A percentile compares a stretch with the other conserved stretches of the same genome.
These are phyloP conservation scores for Carpinus viminea DNA, from an alignment of 306 rosid genomes.

Conservation along the genomic window DNA sequence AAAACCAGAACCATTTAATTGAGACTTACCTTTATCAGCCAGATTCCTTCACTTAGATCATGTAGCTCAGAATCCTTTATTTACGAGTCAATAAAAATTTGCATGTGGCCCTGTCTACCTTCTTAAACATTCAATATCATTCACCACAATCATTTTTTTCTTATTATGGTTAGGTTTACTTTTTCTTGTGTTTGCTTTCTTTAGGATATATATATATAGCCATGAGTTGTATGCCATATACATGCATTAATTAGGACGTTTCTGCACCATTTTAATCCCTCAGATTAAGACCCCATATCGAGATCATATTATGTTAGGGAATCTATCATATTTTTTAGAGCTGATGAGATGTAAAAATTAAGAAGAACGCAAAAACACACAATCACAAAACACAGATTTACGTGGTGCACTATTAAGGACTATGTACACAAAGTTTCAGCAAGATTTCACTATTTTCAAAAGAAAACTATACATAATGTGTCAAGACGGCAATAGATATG, in stretches of 20 bases:
- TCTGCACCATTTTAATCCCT: constrained; percentile 14
- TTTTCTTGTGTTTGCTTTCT: constrained; percentile 18
- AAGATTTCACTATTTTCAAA: too few relatives aligned
- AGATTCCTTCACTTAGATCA: constrained; percentile 1
- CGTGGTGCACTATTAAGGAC: too few relatives aligned
- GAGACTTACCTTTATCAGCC: constrained; percentile 21
- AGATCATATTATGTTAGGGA: too few relatives aligned
- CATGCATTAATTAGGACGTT: constrained; percentile 9
- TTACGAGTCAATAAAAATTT: neutral
- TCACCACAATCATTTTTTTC: neutral
- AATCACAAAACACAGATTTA: too few relatives aligned
- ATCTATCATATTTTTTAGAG: too few relatives aligned
- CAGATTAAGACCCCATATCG: neutral
- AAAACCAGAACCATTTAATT: neutral
- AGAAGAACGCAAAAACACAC: too few relatives aligned
- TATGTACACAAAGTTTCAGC: too few relatives aligned
- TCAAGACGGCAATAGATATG: too few relatives aligned
- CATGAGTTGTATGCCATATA: constrained; percentile 28
- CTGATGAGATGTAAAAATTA: too few relatives aligned
- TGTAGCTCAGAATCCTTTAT: constrained; percentile 5
- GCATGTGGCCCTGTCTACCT: neutral
- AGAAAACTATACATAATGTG: too few relatives aligned
- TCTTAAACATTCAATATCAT: constrained; percentile 10
- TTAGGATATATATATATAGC: neutral
- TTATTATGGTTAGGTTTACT: constrained; percentile 16